Conservation (phyloP, 1,284 basidiomycete genomes). For the Rhodotorula sp. region DNA sequence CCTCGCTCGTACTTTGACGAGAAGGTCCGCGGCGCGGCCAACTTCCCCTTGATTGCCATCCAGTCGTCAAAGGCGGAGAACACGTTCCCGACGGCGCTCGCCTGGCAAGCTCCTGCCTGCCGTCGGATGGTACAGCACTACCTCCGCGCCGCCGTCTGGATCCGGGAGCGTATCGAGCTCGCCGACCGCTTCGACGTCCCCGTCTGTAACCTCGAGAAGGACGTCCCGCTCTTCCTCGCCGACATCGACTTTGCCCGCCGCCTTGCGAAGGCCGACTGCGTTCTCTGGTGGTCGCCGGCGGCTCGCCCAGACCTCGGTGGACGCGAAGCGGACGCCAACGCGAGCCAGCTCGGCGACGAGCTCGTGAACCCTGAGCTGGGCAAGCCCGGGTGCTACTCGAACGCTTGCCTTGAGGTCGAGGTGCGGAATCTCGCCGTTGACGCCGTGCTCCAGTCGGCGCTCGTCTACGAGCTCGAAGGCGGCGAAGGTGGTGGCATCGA, state of each 20-base stretch:
- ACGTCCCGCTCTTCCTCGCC: constrained; percentile 79
- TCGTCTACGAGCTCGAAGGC: constrained; percentile 96
- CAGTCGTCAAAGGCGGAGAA: constrained; percentile 64
- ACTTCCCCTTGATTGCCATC: constrained; percentile 87
- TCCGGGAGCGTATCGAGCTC: constrained; percentile 75
- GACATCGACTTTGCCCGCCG: constrained; percentile 90
- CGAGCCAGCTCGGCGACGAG: constrained; percentile 58
- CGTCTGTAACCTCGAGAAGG: constrained; percentile 81
- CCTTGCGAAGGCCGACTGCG: constrained; percentile 79
- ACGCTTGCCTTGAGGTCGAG: constrained; percentile 87
- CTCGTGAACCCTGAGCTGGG: constrained; percentile 82
- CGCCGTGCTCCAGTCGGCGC: constrained; percentile 86
- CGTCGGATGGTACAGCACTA: constrained; percentile 79
- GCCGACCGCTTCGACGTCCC: constrained; percentile 92
- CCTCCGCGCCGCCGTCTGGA: constrained; percentile 72
- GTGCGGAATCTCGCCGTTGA: constrained; percentile 92
- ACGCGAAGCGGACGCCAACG: constrained; percentile 70
- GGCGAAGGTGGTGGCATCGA: constrained; percentile 79
- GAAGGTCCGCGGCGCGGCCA: constrained; percentile 67
- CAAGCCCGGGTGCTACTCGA: constrained; percentile 82
- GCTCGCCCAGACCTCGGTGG: constrained; percentile 93
- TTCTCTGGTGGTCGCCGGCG: constrained; percentile 94
- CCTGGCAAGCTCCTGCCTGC: constrained; percentile 57
- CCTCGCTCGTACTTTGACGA: constrained; percentile 81
- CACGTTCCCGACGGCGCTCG: constrained; percentile 50